Percentiles rank a stretch among this genome's conserved stretches.
phyloP scores from a whole-genome alignment of 768 basidiomycete species.

The Tylopilus plumbeoviolaceoides region DNA sequence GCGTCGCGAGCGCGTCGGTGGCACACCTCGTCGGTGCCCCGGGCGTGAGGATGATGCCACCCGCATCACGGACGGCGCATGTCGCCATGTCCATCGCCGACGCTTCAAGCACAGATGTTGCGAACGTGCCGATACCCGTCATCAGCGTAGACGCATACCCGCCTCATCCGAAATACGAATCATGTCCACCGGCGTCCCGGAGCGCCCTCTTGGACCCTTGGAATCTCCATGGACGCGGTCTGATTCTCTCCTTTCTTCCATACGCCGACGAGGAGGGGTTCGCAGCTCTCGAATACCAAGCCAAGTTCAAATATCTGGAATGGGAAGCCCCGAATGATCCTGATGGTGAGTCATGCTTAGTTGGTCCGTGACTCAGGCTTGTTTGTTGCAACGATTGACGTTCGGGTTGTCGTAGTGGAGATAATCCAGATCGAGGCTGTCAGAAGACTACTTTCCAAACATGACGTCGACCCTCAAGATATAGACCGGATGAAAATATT shows the following conservation, averaged over 20 bases:
- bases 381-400: neutral
- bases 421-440: slow-evolving; percentile 45
- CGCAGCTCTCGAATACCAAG: slow-evolving; percentile 26
- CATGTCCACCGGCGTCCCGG: slow-evolving; percentile 41
- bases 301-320: slow-evolving; percentile 21
- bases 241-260: slow-evolving; percentile 34
- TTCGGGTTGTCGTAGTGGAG: slow-evolving; percentile 35
- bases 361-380: neutral
- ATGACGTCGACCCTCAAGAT: slow-evolving; percentile 30
- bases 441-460: slow-evolving; percentile 32
- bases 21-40: neutral
- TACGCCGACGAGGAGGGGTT: slow-evolving; percentile 47
- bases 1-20: slow-evolving; percentile 11
- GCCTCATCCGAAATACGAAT: slow-evolving; percentile 37
- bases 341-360: slow-evolving; percentile 38
- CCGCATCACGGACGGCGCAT: neutral
- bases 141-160: slow-evolving; percentile 9
- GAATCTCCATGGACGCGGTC: neutral
- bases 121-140: slow-evolving; percentile 11
- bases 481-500: slow-evolving; percentile 36
- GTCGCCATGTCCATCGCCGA: slow-evolving; percentile 10
- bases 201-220: slow-evolving; percentile 22
- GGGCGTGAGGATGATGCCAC: neutral
- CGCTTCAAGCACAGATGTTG: neutral
- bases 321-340: slow-evolving; percentile 45